phyloP scores from a whole-genome alignment of 306 rosid genomes.

The Phaseolus lunatus region DNA sequence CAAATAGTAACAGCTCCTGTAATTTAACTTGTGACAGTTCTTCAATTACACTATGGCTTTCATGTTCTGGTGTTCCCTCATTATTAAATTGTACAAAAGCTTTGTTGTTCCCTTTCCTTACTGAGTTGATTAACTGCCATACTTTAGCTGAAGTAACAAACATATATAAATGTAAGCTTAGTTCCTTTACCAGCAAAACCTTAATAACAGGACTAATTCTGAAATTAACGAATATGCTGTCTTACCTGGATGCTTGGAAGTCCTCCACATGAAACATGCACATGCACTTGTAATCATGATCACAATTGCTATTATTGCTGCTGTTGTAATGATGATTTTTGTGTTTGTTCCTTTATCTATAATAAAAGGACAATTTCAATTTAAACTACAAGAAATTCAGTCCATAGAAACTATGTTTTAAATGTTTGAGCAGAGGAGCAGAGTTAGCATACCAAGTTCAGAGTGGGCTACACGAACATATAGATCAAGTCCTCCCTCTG shows the following conservation, averaged over 20 bases:
- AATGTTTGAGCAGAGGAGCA: neutral
- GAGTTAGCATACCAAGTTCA: conserved; percentile 35
- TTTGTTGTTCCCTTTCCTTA: neutral
- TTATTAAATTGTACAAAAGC: neutral
- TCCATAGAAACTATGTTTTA: neutral
- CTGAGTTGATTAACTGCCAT: neutral
- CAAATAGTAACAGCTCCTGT: conserved; percentile 25
- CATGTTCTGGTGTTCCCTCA: neutral
- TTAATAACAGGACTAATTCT: neutral
- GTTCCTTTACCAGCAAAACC: neutral
- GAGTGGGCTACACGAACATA: conserved; percentile 31
- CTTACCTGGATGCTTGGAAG: neutral
- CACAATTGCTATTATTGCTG: conserved; percentile 24
- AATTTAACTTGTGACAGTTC: conserved; percentile 36
- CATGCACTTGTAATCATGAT: conserved; percentile 14
- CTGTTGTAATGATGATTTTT: neutral
- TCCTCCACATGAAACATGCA: conserved; percentile 41
- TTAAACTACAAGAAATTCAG: neutral
- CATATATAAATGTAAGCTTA: neutral
- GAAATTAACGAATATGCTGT: neutral
- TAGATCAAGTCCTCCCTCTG: conserved; percentile 35
- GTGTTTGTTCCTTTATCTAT: neutral
- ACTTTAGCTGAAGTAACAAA: neutral
- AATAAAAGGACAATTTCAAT: neutral
- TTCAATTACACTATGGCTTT: conserved; percentile 20